Base-by-base conservation (phyloP, 2,329 filamentous ascomycete species). In the Xylaria hypoxylon region DNA sequence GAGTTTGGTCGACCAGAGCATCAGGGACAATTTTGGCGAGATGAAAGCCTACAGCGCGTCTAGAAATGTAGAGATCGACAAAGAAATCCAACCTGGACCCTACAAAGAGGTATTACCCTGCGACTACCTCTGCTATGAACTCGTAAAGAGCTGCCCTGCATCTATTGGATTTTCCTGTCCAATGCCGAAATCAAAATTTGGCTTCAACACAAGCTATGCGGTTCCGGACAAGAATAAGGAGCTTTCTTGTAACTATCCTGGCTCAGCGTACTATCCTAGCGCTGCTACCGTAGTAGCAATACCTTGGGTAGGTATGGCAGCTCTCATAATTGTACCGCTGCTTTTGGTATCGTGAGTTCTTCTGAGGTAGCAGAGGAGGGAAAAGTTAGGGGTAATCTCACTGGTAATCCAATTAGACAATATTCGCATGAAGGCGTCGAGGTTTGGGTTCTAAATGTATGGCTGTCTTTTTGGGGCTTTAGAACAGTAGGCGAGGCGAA, bases 91-190 rank as follows among this genome's bases (percentile, higher is more conserved):
- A 68, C 94, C 96, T 0, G 96, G 96, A 0, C 96, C 96, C 0
- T 98, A 99, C 80, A 96, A 94, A 76, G 96, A 99, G 81, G 83
- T 98, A 22, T 82, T 97, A 8, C 96, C 96, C 0, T 98, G 95
- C 75, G 87, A 92, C 67, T 91, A 97, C 70, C 81, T 97, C 57
- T 99, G 96, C 81, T 96, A 94, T 77, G 88, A 90, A 60, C 84
- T 99, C 1, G 92, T 97, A 11, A 89, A 91, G 79, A 93, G 87
- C 75, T 99, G 96, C 79, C 95, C 96, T 0, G 86, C 93, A 0
- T 80, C 84, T 0, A 81, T 99, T 72, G 83, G 85, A 0, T 97
- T 99, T 73, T 80, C 77, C 1, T 99, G 96, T 79, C 95, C 96
- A 1, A 67, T 74, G 22, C 78, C 79, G 1, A 75, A 73, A 2